phyloP scores from a whole-genome alignment of 441 rosid genomes.

The Arabidopsis hybrid region DNA sequence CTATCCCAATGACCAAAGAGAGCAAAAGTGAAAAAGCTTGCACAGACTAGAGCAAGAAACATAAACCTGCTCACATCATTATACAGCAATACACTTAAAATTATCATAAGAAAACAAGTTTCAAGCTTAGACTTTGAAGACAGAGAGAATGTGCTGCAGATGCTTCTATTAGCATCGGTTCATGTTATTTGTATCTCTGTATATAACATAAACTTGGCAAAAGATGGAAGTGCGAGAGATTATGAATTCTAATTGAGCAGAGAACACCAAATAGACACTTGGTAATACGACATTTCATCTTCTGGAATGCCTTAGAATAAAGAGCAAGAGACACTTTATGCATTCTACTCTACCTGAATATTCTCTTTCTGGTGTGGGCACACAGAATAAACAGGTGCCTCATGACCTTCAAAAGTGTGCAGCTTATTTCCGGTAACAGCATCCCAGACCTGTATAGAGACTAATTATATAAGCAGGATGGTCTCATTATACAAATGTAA shows the following conservation, averaged over 20 bases:
- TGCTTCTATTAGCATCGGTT: not conserved
- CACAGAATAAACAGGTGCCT: slow-evolving; percentile 68
- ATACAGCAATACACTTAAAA: slow-evolving; percentile 7
- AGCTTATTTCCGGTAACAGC: slow-evolving; percentile 57
- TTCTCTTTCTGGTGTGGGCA: slow-evolving; percentile 68
- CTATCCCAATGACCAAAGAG: slow-evolving; percentile 17
- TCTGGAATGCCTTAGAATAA: slow-evolving; percentile 5
- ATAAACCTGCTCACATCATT: not conserved
- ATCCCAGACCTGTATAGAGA: slow-evolving; percentile 65
- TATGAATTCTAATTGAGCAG: slow-evolving; percentile 19
- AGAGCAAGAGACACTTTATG: slow-evolving; percentile 20
- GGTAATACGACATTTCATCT: not conserved
- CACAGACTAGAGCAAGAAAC: slow-evolving; percentile 14
- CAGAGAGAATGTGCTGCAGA: slow-evolving; percentile 12
- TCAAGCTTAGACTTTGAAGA: slow-evolving; percentile 23
- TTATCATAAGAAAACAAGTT: slow-evolving; percentile 15
- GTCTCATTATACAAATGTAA: not conserved
- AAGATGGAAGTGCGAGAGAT: not conserved
- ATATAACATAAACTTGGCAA: slow-evolving; percentile 10
- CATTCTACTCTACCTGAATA: slow-evolving; percentile 53
- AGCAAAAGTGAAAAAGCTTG: slow-evolving; percentile 11
- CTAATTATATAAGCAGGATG: slow-evolving; percentile 19
- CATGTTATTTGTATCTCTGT: slow-evolving; percentile 16
- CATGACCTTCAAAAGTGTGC: slow-evolving; percentile 69
- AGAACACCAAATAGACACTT: slow-evolving; percentile 3